These are phyloP conservation scores for Candida sphagnicola DNA, from an alignment of 805 yeast genomes.

Conservation along the genomic window DNA sequence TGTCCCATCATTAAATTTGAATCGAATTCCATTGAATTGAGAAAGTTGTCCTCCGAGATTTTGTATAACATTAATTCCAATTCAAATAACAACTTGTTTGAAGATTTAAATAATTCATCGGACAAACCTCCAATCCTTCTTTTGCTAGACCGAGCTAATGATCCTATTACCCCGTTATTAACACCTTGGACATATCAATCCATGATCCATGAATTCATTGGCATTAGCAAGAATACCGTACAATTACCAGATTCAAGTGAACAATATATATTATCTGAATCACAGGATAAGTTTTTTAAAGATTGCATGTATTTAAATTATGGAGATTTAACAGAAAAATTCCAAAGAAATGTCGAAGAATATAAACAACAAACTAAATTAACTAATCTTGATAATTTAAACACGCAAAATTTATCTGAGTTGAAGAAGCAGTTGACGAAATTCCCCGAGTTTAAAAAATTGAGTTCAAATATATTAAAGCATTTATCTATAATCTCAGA, in stretches of 20 bases:
- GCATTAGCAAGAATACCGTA: constrained; percentile 77
- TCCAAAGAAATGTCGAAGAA: constrained; percentile 77
- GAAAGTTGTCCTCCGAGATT: constrained; percentile 67
- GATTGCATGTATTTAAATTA: constrained; percentile 86
- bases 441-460: constrained; percentile 88
- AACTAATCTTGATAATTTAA: constrained; percentile 53
- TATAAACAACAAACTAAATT: constrained; percentile 80
- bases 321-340: constrained; percentile 89
- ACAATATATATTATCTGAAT: constrained; percentile 47
- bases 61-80: constrained; percentile 52
- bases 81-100: constrained; percentile 59
- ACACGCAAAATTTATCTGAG: constrained; percentile 68
- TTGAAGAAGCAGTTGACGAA: constrained; percentile 88
- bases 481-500: constrained; percentile 91
- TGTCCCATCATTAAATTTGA: constrained; percentile 83
- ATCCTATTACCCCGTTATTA: constrained; percentile 88
- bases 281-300: constrained; percentile 69
- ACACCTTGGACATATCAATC: constrained; percentile 98
- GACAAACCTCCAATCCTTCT: constrained; percentile 74
- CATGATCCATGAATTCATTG: constrained; percentile 91
- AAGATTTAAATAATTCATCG: constrained; percentile 48
- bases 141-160: constrained; percentile 78
- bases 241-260: constrained; percentile 55
- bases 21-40: constrained; percentile 57
- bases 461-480: constrained; percentile 84